Percentiles rank a stretch among this genome's conserved stretches.
phyloP scores from a whole-genome alignment of 805 yeast species.

The Cyberlindnera xylosilytica region DNA sequence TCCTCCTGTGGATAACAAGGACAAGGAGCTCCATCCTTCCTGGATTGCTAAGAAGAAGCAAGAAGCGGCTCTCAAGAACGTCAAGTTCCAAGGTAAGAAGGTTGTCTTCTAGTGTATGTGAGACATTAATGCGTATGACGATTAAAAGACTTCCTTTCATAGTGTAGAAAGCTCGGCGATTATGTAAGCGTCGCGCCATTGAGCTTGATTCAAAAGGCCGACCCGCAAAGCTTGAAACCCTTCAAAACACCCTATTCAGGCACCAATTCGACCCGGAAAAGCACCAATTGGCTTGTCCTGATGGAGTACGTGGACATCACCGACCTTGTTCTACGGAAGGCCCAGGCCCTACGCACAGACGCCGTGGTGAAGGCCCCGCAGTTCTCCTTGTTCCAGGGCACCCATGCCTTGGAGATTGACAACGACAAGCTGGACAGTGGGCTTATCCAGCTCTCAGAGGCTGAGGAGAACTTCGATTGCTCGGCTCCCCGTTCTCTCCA shows the following conservation, averaged over 20 bases:
- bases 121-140: background rate
- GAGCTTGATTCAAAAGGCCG: too few relatives aligned
- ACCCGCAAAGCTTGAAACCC: too few relatives aligned
- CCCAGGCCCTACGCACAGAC: constrained; percentile 42
- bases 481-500: constrained; percentile 34
- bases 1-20: background rate
- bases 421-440: constrained; percentile 79
- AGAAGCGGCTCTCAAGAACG: constrained; percentile 61
- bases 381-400: constrained; percentile 76
- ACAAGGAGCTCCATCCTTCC: constrained; percentile 75
- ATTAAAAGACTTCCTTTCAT: background rate
- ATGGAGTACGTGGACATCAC: constrained; percentile 48
- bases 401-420: constrained; percentile 79
- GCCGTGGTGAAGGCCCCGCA: constrained; percentile 54
- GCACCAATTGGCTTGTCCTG: background rate
- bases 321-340: constrained; percentile 39
- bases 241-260: too few relatives aligned
- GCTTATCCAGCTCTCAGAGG: constrained; percentile 43
- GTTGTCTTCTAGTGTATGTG: constrained; percentile 48
- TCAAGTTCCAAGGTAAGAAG: constrained; percentile 81
- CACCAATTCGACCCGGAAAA: too few relatives aligned
- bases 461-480: constrained; percentile 47
- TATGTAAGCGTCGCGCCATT: background rate
- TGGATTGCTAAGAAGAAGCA: constrained; percentile 89
- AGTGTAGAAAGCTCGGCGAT: background rate